These are phyloP conservation scores for Pseudodiploospora longispora DNA, from an alignment of 2,329 filamentous ascomycete genomes.

Conservation along the genomic window DNA sequence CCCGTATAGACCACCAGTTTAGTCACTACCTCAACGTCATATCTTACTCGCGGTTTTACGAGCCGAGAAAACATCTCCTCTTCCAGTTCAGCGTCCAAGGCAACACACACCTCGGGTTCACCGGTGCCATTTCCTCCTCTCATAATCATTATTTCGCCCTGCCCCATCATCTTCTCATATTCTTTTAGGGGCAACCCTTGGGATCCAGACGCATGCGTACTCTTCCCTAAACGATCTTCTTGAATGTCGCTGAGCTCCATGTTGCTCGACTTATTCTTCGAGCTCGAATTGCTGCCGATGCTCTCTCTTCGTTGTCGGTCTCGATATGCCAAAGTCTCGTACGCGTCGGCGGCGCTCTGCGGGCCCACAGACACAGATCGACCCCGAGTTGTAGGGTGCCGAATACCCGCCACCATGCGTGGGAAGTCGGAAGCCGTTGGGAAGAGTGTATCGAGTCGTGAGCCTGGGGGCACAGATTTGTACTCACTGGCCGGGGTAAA, in stretches of 20 bases:
- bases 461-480: constrained; percentile 65
- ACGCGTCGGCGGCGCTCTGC: constrained; percentile 92
- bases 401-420: constrained; percentile 70
- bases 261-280: constrained; percentile 36
- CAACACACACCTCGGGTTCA: constrained; percentile 22
- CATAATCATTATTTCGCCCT: constrained; percentile 42
- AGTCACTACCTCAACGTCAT: constrained; percentile 97
- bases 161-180: constrained; percentile 68
- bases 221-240: constrained; percentile 30
- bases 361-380: constrained; percentile 85
- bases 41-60: constrained; percentile 80
- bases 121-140: constrained; percentile 19
- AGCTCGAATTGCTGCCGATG: constrained; percentile 41
- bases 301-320: constrained; percentile 54
- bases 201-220: constrained; percentile 34
- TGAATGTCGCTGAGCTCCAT: constrained; percentile 32
- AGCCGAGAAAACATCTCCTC: constrained; percentile 77
- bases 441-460: constrained; percentile 71
- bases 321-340: constrained; percentile 88
- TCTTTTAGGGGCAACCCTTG: constrained; percentile 43
- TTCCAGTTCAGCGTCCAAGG: constrained; percentile 47
- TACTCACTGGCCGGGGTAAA: constrained; percentile 90
- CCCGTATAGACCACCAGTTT: constrained; percentile 93
- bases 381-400: constrained; percentile 61
- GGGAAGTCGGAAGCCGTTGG: constrained; percentile 85